A percentile compares a stretch with the other conserved stretches of the same genome.
These are phyloP conservation scores for Polychaeton citri DNA, from an alignment of 2,329 filamentous ascomycete genomes.

Conservation along the genomic window DNA sequence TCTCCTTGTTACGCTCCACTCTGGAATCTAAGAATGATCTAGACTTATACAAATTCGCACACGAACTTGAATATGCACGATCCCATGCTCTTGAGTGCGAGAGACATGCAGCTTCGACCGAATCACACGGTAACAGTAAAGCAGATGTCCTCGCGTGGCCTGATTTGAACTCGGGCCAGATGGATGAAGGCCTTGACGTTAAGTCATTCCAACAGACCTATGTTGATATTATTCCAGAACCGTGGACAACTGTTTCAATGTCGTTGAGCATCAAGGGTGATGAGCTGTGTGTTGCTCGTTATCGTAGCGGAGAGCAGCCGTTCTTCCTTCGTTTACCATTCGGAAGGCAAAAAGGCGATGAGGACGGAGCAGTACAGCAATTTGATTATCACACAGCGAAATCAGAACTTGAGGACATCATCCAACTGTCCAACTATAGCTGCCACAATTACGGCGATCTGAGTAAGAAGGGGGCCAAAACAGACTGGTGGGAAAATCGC, in stretches of 20 bases:
- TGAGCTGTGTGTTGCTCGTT: constrained; percentile 80
- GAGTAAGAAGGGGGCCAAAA: constrained; percentile 59
- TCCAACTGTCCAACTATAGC: constrained; percentile 66
- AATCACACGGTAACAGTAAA: constrained; percentile 29
- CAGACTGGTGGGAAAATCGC: constrained; percentile 80
- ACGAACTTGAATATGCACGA: neutral
- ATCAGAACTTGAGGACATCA: constrained; percentile 68
- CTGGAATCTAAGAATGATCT: too few relatives aligned
- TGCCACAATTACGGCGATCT: constrained; percentile 64
- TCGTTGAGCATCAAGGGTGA: constrained; percentile 68
- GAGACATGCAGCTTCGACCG: constrained; percentile 39
- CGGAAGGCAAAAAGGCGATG: constrained; percentile 65
- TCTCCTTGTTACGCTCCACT: constrained; percentile 52
- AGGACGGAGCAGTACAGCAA: constrained; percentile 57
- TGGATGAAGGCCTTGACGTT: too few relatives aligned
- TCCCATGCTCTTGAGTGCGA: constrained; percentile 52
- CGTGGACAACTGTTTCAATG: constrained; percentile 79
- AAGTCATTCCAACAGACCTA: constrained; percentile 73
- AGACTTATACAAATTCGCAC: too few relatives aligned
- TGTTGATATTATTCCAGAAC: constrained; percentile 67
- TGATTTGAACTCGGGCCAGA: too few relatives aligned
- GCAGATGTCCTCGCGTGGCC: constrained; percentile 23
- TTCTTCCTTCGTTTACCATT: constrained; percentile 82
- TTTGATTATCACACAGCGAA: constrained; percentile 76
- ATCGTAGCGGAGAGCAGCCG: constrained; percentile 60